These are phyloP conservation scores for Camelina laxa DNA, from an alignment of 345 rosid genomes.

Conservation along the genomic window DNA sequence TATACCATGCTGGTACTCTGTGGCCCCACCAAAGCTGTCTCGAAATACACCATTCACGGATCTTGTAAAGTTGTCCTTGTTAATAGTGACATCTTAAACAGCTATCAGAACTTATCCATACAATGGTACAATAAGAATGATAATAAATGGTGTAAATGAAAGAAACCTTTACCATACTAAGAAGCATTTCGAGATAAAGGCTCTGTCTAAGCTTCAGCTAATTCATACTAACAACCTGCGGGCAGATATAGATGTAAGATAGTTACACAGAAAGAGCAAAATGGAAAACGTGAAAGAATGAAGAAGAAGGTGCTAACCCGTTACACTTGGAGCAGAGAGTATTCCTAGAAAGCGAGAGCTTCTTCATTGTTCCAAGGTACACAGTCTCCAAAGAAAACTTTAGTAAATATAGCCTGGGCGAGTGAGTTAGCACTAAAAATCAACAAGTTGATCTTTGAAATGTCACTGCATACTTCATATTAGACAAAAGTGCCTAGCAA, in stretches of 20 bases:
- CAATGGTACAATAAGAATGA: neutral
- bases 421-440: conserved; percentile 3
- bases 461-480: conserved; percentile 19
- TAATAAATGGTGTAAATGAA: conserved; percentile 14
- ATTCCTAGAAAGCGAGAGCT: no score
- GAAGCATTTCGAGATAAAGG: no score
- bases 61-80: conserved; percentile 48
- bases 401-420: neutral
- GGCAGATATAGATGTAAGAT: no score
- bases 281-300: no score
- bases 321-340: no score
- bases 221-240: no score
- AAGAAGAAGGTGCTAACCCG: no score
- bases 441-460: conserved; percentile 21
- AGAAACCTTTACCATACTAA: conserved; percentile 86
- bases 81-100: neutral
- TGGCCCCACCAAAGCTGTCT: conserved; percentile 82
- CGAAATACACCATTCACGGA: conserved; percentile 94
- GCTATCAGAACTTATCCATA: neutral
- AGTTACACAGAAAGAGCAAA: no score
- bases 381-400: no score
- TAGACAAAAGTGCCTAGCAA: conserved; percentile 33
- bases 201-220: no score
- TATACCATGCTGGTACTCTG: conserved; percentile 93
- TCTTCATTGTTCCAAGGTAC: no score